Conservation (phyloP, 257 asterid genomes). For the Gynochthodes officinalis region DNA sequence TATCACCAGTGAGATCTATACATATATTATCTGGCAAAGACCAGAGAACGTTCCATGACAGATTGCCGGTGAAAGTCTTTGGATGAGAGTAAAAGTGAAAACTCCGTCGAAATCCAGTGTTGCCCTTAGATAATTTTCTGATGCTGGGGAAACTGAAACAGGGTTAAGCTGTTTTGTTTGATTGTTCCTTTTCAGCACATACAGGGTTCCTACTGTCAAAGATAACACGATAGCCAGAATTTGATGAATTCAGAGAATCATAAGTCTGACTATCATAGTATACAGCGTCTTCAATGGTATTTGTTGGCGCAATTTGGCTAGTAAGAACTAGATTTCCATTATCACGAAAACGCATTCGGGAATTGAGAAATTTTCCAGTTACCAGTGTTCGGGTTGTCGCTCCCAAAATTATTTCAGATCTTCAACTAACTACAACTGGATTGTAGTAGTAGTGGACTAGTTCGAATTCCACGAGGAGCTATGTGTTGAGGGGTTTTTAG, state of each 20-base stretch:
- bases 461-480: no score
- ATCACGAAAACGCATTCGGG: conserved; percentile 22
- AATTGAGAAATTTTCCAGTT: conserved; percentile 7
- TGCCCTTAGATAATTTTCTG: conserved; percentile 37
- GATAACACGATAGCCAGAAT: conserved; percentile 34
- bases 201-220: conserved; percentile 33
- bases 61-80: no score
- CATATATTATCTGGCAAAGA: no score
- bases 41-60: no score
- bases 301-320: conserved; percentile 24
- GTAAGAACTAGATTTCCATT: conserved; percentile 40
- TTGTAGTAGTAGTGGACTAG: no score
- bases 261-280: conserved; percentile 37
- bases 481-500: no score
- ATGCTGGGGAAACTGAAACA: conserved; percentile 15
- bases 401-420: no score
- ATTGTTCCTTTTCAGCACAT: conserved; percentile 27
- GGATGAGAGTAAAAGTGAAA: no score
- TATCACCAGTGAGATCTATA: no score
- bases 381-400: no score
- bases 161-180: neutral
- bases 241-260: conserved; percentile 18
- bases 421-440: no score
- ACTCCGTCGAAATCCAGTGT: conserved; percentile 34
- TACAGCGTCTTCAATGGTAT: conserved; percentile 24